A percentile compares a stretch with the other conserved stretches of the same genome.
phyloP scores from a whole-genome alignment of 805 yeast species.

The Zygotorulaspora danielsina region DNA sequence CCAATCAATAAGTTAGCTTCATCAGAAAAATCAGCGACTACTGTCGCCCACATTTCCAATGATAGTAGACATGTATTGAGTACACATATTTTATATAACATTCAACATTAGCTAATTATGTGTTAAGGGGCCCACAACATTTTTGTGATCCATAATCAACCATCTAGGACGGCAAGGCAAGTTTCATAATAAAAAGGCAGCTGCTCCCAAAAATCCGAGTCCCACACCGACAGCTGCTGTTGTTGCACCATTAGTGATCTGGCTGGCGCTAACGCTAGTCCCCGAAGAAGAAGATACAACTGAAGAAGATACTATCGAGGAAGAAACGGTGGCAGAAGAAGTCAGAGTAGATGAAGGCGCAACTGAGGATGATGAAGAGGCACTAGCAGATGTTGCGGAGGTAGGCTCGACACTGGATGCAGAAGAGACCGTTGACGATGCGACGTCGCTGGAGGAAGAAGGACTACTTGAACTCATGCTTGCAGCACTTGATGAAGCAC shows the following conservation, averaged over 20 bases:
- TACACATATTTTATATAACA: too few species aligned
- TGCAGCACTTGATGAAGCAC: not conserved
- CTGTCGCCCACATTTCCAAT: too few species aligned
- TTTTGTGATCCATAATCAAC: too few species aligned
- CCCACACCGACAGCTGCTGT: constrained; percentile 9
- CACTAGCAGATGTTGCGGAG: not conserved
- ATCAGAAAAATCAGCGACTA: too few species aligned
- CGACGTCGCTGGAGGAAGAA: not conserved
- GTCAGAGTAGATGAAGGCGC: not conserved
- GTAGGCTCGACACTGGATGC: not conserved
- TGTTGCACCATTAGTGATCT: constrained; percentile 9
- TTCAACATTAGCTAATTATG: too few species aligned
- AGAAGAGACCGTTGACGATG: not conserved
- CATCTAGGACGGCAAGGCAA: too few species aligned
- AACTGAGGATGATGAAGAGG: not conserved
- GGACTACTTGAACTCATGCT: constrained; percentile 9
- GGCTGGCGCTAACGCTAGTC: constrained; percentile 10
- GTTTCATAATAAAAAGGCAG: constrained; percentile 4
- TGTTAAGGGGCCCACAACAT: too few species aligned
- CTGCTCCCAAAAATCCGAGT: constrained; percentile 6
- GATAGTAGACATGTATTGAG: too few species aligned
- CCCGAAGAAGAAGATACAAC: not conserved
- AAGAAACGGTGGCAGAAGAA: not conserved
- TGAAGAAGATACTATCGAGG: not conserved
- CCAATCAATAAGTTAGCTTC: too few species aligned